Percentiles rank a stretch among this genome's conserved stretches.
phyloP scores from a whole-genome alignment of 257 asterid genomes.

The Salvia rosmarinus region DNA sequence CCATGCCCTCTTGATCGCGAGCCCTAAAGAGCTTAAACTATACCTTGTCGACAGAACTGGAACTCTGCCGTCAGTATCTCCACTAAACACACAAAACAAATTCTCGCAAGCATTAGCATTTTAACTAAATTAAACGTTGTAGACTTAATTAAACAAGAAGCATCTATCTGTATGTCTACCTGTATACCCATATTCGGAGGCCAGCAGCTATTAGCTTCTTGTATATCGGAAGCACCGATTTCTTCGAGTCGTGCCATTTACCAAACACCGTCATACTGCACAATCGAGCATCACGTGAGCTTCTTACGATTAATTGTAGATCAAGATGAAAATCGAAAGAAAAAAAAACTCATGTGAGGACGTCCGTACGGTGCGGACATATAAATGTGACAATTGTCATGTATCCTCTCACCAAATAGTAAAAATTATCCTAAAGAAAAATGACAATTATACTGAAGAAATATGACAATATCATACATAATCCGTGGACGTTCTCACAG shows the following conservation, averaged over 20 bases:
- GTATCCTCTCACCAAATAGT: too few relatives aligned
- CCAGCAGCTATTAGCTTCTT: conserved; percentile 77
- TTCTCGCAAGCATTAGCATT: too few relatives aligned
- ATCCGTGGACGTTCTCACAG: too few relatives aligned
- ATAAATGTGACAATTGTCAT: too few relatives aligned
- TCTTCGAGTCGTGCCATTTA: conserved; percentile 58
- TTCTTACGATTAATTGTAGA: neutral
- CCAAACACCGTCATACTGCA: conserved; percentile 71
- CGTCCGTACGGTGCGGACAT: too few relatives aligned
- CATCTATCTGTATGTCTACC: conserved; percentile 43
- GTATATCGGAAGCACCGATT: conserved; percentile 78
- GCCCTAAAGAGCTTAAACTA: conserved; percentile 67
- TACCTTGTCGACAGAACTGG: conserved; percentile 87
- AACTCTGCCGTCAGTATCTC: conserved; percentile 91
- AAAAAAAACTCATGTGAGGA: too few relatives aligned
- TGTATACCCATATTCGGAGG: conserved; percentile 84
- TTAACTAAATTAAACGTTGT: too few relatives aligned
- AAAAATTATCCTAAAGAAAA: too few relatives aligned
- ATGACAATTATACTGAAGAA: too few relatives aligned
- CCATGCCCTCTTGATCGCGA: conserved; percentile 74
- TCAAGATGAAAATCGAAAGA: neutral
- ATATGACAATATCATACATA: too few relatives aligned
- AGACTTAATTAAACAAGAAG: neutral
- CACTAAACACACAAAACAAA: conserved; percentile 47
- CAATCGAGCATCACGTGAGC: neutral